Evolutionary conservation across 2,329 filamentous ascomycete species (phyloP).

Genomic region (Keithomyces neogunnii): DNA sequence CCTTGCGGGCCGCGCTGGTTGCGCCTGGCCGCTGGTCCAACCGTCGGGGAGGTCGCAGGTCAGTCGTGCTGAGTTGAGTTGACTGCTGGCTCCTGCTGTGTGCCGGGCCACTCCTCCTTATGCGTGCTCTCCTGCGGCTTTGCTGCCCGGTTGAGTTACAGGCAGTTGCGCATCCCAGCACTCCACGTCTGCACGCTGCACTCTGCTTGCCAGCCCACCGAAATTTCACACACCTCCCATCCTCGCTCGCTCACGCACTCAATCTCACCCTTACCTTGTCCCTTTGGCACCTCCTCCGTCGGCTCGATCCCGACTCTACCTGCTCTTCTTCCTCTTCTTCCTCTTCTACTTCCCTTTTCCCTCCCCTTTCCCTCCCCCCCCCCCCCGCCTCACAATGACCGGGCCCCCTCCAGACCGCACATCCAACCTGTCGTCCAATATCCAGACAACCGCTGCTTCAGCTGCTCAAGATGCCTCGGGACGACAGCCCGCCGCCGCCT

Average conservation of each 20-base stretch:
- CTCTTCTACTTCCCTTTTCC: conserved; percentile 16
- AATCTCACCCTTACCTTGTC: conserved; percentile 5
- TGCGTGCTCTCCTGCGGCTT: neutral
- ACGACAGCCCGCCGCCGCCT: conserved; percentile 54
- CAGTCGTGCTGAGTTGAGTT: neutral
- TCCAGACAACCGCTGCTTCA: conserved; percentile 18
- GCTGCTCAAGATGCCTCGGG: conserved; percentile 48
- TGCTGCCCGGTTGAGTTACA: neutral
- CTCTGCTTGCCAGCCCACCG: conserved; percentile 1
- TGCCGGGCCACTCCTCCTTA: neutral
- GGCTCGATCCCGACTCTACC: conserved; percentile 16
- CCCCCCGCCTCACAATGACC: conserved; percentile 25
- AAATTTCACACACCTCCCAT: conserved; percentile 12
- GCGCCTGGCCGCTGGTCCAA: neutral
- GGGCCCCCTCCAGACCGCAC: conserved; percentile 16
- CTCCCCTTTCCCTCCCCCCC: conserved; percentile 16
- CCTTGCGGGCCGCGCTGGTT: neutral
- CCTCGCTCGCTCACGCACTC: conserved; percentile 16
- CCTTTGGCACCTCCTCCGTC: conserved; percentile 11
- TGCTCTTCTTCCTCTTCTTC: conserved; percentile 18
- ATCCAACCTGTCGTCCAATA: conserved; percentile 12
- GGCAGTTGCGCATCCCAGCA: neutral
- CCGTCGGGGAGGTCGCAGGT: neutral
- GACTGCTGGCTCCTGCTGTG: neutral
- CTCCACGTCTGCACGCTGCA: neutral